Base-by-base conservation (phyloP, 2,329 filamentous ascomycete genomes). In the Fusarium longipes region DNA sequence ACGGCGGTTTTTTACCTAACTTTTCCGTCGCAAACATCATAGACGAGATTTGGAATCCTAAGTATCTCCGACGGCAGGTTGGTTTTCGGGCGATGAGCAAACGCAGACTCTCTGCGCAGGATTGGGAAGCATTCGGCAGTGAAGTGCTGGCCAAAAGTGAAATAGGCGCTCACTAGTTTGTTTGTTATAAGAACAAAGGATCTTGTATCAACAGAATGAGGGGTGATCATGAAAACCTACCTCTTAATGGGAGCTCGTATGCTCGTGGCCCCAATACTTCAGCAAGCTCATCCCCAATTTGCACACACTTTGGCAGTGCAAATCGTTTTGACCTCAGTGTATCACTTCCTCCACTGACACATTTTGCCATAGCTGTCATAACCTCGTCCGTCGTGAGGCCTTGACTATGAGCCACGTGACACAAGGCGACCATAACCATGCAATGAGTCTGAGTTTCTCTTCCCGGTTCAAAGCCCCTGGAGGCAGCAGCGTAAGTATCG, bases 91-190 rank as follows among this genome's bases (percentile, higher is more conserved):
- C 70, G 70, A 42, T 72, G 70, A 14, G 70, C 70, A 39, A 63
- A 51, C 20, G 53, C 65, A 45, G 66, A 64, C 38, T 72, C 70
- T 49, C 63, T 70, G 47, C 70, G 70, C 20, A 72, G 60, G 38
- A 72, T 70, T 8, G 65, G 57, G 42, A 72, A 72, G 45, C 70
- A 72, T 58, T 72, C 70, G 63, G 51, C 64, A 17, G 70, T 72
- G 53, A 72, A 72, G 45, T 72, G 70, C 22, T 72, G 70, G 39
- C 70, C 70, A 50, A 72, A 72, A 20, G 70, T 72, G 39, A 72
- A 72, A 51, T 72, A 72, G 9, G 70, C 70, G 57, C 71, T 72
- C 27, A 72, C 70, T 72, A 35, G 30, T 33, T 56, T 51, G 33
- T 24, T 47, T 60, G 39, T 33, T 44, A 44, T 63, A 52, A 63